Evolutionary conservation across 306 rosid genomes (phyloP).

Genomic region (Senna tora): DNA sequence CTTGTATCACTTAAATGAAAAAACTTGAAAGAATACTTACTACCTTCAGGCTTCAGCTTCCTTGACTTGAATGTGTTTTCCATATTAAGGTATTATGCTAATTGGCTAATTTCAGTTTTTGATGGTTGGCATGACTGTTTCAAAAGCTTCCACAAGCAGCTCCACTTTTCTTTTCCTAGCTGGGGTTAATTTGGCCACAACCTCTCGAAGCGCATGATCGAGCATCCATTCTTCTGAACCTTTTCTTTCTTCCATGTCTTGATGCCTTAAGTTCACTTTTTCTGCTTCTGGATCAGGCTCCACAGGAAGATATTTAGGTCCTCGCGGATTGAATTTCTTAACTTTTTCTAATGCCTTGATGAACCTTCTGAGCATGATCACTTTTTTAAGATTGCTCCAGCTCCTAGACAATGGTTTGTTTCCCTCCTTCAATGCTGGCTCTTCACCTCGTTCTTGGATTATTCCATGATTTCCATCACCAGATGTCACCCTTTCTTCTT

Average conservation of each 20-base stretch:
- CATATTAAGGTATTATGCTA: slow-evolving; percentile 35
- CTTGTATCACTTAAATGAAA: background rate
- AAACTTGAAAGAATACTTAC: slow-evolving; percentile 8
- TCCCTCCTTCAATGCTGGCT: slow-evolving; percentile 40
- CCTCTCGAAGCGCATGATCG: slow-evolving; percentile 85
- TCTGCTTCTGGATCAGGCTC: slow-evolving; percentile 65
- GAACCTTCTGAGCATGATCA: slow-evolving; percentile 80
- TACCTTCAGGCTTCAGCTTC: slow-evolving; percentile 39
- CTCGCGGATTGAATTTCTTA: slow-evolving; percentile 62
- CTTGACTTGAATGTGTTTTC: slow-evolving; percentile 33
- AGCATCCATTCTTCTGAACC: slow-evolving; percentile 97
- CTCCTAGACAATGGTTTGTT: slow-evolving; percentile 52
- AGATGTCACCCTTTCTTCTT: slow-evolving; percentile 35
- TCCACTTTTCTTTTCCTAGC: slow-evolving; percentile 85
- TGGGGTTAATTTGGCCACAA: slow-evolving; percentile 78
- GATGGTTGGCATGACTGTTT: slow-evolving; percentile 72
- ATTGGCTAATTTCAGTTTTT: slow-evolving; percentile 43
- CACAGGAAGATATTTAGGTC: slow-evolving; percentile 56
- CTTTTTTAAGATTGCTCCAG: slow-evolving; percentile 87
- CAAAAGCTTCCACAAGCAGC: slow-evolving; percentile 92
- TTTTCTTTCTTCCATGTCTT: slow-evolving; percentile 64
- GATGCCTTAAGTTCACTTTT: slow-evolving; percentile 69
- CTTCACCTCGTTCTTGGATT: slow-evolving; percentile 32
- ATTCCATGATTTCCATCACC: slow-evolving; percentile 28
- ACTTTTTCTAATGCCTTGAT: slow-evolving; percentile 81